Evolutionary conservation across 495 filamentous ascomycete genomes (phyloP).

Genomic region (Penicillium desertorum): DNA sequence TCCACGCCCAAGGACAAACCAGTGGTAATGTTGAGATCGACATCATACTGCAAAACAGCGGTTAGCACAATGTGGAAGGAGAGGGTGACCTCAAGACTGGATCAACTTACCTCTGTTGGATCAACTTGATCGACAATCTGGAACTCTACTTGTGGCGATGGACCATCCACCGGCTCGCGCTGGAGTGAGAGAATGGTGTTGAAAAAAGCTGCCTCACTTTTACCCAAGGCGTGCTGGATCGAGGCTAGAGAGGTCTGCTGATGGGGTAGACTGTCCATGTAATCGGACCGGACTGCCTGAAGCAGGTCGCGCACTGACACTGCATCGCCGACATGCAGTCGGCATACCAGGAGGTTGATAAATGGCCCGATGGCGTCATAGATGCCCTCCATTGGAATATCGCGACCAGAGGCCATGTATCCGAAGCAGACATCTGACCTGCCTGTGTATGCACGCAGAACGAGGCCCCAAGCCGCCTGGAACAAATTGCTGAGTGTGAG

Average conservation of each 20-base stretch:
- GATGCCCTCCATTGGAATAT: constrained; percentile 26
- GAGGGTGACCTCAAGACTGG: too few species aligned
- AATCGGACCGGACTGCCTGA: constrained; percentile 33
- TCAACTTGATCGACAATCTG: constrained; percentile 5
- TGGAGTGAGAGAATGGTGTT: constrained; percentile 38
- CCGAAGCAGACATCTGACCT: constrained; percentile 46
- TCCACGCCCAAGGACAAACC: constrained; percentile 42
- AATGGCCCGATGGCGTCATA: constrained; percentile 36
- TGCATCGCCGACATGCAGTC: constrained; percentile 23
- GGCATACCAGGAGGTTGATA: constrained; percentile 40
- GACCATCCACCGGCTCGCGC: constrained; percentile 15
- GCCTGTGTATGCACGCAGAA: constrained; percentile 41
- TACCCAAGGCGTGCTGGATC: constrained; percentile 37
- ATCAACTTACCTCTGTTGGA: constrained; percentile 45
- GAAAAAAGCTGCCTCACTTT: constrained; percentile 36
- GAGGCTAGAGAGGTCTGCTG: constrained; percentile 35
- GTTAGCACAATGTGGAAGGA: constrained; percentile 22
- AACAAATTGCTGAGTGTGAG: constrained; percentile 18
- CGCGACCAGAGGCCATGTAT: constrained; percentile 30
- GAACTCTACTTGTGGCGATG: constrained; percentile 20
- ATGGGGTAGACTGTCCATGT: constrained; percentile 33
- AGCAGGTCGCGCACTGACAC: constrained; percentile 24
- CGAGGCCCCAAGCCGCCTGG: constrained; percentile 44
- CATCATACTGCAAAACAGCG: constrained; percentile 3
- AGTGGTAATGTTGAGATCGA: constrained; percentile 28